Evolutionary conservation across 805 yeast species (phyloP), one percentile per base, ranked within the genome.

Genomic region (Yamadazyma phyllophila): DNA sequence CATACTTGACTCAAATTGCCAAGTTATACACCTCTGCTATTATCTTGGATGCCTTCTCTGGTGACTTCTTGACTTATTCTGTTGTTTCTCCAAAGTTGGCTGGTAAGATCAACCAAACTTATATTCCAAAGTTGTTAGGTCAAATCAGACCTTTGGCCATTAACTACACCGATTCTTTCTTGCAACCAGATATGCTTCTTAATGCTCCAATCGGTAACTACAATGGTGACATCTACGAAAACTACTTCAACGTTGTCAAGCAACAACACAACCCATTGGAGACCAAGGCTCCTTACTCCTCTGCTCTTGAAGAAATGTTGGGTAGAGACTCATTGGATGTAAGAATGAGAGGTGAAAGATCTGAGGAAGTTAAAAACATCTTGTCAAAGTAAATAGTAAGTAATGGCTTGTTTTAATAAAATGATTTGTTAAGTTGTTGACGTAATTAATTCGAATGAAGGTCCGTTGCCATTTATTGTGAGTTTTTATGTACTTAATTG

Each of bases 211-310:
- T 72, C 43, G 77, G 74, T 41, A 61, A 61, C 48, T 71, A 65
- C 58, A 64, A 71, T 50, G 77, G 77, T 51, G 65, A 71, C 56
- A 61, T 71, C 46, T 71, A 71, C 53, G 71, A 70, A 54, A 71
- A 71, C 60, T 71, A 70, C 59, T 68, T 69, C 58, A 50, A 51
- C 12, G 57, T 55, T 14, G 72, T 71, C 31, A 71, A 70, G 56
- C 41, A 47, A 20, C 56, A 61, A 46, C 68, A 71, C 55, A 61
- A 66, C 41, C 67, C 70, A 43, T 49, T 52, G 30, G 51, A 59
- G 24, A 55, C 63, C 39, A 71, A 71, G 61, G 76, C 76, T 39
- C 73, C 76, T 29, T 71, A 71, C 56, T 58, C 70, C 20, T 61
- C 50, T 29, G 65, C 57, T 12, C 57, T 71, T 41, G 71, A 69